Evolutionary conservation across 768 basidiomycete species (phyloP).

Genomic region (Cystofilobasidium macerans): DNA sequence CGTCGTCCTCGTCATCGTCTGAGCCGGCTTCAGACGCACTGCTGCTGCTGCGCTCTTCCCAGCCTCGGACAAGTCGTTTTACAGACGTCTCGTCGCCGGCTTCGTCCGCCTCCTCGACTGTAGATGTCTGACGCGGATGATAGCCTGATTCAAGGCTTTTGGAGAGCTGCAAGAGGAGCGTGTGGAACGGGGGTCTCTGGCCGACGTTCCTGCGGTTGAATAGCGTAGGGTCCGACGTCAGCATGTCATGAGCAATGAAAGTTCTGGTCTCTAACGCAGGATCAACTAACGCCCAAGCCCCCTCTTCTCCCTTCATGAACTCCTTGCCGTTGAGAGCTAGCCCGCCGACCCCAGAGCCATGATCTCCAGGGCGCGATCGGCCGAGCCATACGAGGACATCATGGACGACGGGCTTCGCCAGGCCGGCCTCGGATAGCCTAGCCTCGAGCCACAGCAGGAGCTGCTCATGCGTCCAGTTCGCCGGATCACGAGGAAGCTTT

Average conservation of each 20-base stretch:
- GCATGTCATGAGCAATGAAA: too few species aligned
- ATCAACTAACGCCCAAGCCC: neutral
- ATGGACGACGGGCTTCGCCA: neutral
- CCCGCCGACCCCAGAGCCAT: neutral
- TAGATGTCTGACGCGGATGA: neutral
- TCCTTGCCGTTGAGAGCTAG: neutral
- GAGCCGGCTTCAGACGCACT: neutral
- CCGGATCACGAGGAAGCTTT: neutral
- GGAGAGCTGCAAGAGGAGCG: neutral
- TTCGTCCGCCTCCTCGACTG: neutral
- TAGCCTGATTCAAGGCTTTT: too few species aligned
- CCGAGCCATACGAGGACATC: neutral
- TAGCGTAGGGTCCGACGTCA: too few species aligned
- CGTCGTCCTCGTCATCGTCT: neutral
- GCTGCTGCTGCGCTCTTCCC: slow-evolving; percentile 6
- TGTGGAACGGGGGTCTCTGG: neutral
- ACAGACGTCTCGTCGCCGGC: neutral
- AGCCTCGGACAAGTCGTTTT: neutral
- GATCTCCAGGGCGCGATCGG: neutral
- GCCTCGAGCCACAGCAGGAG: neutral
- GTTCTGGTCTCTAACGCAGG: neutral
- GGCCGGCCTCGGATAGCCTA: neutral
- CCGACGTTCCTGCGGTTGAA: neutral
- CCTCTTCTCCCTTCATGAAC: neutral
- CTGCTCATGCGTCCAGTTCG: neutral